Evolutionary conservation across 306 rosid genomes (phyloP).

Genomic region (Echinosophora koreensis): DNA sequence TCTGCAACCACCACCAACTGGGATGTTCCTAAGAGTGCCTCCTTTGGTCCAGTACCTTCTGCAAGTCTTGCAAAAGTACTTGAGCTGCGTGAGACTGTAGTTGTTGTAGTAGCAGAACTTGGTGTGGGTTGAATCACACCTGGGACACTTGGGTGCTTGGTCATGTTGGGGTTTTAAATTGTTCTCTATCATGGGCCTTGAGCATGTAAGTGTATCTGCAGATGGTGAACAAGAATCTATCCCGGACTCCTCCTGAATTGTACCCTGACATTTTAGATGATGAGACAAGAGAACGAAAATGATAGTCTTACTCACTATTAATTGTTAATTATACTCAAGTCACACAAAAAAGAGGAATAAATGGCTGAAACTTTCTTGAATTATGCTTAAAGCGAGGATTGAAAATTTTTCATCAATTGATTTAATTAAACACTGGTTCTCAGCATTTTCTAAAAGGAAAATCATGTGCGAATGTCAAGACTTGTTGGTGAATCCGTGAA

Average conservation of each 20-base stretch:
- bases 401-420: not conserved
- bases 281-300: not conserved
- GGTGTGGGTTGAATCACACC: conserved; percentile 96
- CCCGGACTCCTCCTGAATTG: conserved; percentile 74
- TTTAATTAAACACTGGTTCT: not conserved
- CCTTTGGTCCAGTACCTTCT: conserved; percentile 99
- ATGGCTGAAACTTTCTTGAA: not conserved
- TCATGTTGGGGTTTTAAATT: conserved; percentile 85
- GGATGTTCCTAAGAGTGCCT: conserved; percentile 94
- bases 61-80: conserved; percentile 97
- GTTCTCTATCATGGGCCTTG: conserved; percentile 78
- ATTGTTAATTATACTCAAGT: no score
- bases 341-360: no score
- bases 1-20: conserved; percentile 94
- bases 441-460: not conserved
- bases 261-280: conserved; percentile 60
- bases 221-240: conserved; percentile 85
- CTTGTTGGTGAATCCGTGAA: not conserved
- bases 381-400: not conserved
- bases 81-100: conserved; percentile 94
- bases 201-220: conserved; percentile 78
- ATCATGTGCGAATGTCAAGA: not conserved
- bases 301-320: not conserved
- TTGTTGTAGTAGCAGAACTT: conserved; percentile 99
- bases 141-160: conserved; percentile 86